phyloP scores from a whole-genome alignment of 179 eudicot genomes.

The Heliamphora pulchella region DNA sequence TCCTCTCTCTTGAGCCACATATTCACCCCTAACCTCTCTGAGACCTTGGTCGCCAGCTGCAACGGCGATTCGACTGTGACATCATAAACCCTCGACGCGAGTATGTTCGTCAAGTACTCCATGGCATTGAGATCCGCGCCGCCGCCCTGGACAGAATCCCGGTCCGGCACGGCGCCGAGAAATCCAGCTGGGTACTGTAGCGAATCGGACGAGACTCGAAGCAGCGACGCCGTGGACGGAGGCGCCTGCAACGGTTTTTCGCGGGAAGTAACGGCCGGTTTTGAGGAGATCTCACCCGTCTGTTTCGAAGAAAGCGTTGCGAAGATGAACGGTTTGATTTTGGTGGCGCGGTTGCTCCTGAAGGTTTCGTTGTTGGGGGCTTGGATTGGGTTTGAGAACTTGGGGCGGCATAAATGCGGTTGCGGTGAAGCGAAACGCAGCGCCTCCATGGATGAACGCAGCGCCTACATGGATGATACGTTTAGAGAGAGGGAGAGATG shows the following conservation, averaged over 20 bases:
- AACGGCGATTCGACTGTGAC: constrained; percentile 76
- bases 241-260: background rate
- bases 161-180: constrained; percentile 52
- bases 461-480: too few relatives aligned
- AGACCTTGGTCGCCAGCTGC: constrained; percentile 71
- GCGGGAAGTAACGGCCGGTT: background rate
- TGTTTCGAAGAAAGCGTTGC: constrained; percentile 13
- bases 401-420: constrained; percentile 7
- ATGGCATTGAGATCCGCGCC: constrained; percentile 29
- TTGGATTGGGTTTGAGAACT: constrained; percentile 11
- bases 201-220: constrained; percentile 48
- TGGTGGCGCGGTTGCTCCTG: background rate
- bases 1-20: constrained; percentile 80
- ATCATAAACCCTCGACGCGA: constrained; percentile 78
- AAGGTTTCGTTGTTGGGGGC: background rate
- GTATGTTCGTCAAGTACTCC: constrained; percentile 60
- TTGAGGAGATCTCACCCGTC: constrained; percentile 12
- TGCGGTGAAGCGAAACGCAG: background rate
- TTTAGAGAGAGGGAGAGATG: too few relatives aligned
- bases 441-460: constrained; percentile 8
- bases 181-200: constrained; percentile 56
- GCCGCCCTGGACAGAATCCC: background rate
- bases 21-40: constrained; percentile 50
- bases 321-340: constrained; percentile 17
- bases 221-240: constrained; percentile 2